Evolutionary conservation across 805 yeast genomes (phyloP), one percentile per base, ranked within the genome.

Genomic region (Cyberlindnera lachancei): DNA sequence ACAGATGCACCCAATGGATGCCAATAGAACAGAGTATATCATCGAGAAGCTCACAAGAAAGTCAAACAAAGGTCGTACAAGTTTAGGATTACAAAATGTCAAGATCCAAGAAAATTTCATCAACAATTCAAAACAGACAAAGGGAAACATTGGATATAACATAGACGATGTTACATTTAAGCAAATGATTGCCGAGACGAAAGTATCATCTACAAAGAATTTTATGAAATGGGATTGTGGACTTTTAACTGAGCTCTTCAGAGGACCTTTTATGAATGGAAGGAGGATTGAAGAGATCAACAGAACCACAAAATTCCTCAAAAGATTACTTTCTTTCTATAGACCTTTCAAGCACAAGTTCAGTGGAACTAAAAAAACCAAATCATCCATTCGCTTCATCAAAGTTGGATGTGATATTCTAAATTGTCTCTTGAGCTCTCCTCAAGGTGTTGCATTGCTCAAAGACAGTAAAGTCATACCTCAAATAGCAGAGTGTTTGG

Each of bases 311-410:
- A 90, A 88, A 48, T 85, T 92, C 47, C 66, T 88, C 52, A 88
- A 90, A 50, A 61, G 96, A 35, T 53, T 92, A 17, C 55, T 88
- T 45, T 83, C 95, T 2, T 92, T 90, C 52, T 90, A 77, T 52
- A 66, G 97, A 33, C 98, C 99, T 0, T 81, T 88, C 60, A 88
- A 94, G 56, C 75, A 79, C 46, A 63, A 96, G 34, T 90, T 87
- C 55, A 64, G 82, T 7, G 59, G 63, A 18, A 56, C 75, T 28
- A 60, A 71, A 37, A 63, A 63, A 35, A 61, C 75, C 2, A 71
- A 67, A 35, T 56, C 63, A 20, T 68, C 79, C 16, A 67, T 65
- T 17, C 66, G 70, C 38, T 84, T 77, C 43, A 69, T 83, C 10
- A 68, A 64, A 31, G 78, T 82, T 4, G 97, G 96, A 0, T 74